These are phyloP conservation scores for Cystobasidium pallidum DNA, from an alignment of 1,284 basidiomycete species.

Conservation along the genomic window DNA sequence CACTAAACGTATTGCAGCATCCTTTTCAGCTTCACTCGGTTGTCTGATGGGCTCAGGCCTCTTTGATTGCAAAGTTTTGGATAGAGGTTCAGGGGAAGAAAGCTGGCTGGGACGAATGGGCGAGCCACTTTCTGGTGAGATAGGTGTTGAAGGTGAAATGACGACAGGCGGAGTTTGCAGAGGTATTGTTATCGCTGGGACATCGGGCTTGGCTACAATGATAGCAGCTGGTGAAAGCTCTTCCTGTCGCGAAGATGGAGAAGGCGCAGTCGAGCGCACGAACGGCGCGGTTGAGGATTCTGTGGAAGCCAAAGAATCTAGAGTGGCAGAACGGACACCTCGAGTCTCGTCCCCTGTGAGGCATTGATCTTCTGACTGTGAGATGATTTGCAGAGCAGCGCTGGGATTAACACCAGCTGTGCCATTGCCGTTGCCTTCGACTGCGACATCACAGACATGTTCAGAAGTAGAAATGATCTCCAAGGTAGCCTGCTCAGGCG, in stretches of 20 bases:
- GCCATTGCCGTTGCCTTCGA: conserved; percentile 4
- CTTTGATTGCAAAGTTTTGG: neutral
- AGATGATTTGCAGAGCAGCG: conserved; percentile 4
- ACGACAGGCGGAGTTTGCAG: conserved; percentile 22
- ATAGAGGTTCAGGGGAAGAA: conserved; percentile 6
- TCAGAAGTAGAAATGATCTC: conserved; percentile 10
- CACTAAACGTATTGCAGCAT: conserved; percentile 31
- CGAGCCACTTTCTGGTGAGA: conserved; percentile 1
- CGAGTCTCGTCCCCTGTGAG: neutral
- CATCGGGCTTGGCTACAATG: neutral
- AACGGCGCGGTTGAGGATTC: neutral
- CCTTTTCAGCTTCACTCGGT: conserved; percentile 35
- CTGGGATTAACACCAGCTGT: neutral
- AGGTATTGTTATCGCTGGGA: conserved; percentile 12
- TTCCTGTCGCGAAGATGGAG: conserved; percentile 20
- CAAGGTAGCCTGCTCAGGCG: neutral
- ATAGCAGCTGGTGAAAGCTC: neutral
- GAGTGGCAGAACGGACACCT: conserved; percentile 9
- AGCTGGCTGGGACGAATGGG: conserved; percentile 1
- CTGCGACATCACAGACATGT: conserved; percentile 1
- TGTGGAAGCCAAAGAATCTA: conserved; percentile 15
- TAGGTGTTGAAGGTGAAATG: conserved; percentile 30
- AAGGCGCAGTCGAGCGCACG: conserved; percentile 31
- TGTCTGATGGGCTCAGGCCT: conserved; percentile 4
- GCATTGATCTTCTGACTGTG: conserved; percentile 28